Conservation (phyloP, 345 rosid species). For the Sisymbrium altissimum region DNA sequence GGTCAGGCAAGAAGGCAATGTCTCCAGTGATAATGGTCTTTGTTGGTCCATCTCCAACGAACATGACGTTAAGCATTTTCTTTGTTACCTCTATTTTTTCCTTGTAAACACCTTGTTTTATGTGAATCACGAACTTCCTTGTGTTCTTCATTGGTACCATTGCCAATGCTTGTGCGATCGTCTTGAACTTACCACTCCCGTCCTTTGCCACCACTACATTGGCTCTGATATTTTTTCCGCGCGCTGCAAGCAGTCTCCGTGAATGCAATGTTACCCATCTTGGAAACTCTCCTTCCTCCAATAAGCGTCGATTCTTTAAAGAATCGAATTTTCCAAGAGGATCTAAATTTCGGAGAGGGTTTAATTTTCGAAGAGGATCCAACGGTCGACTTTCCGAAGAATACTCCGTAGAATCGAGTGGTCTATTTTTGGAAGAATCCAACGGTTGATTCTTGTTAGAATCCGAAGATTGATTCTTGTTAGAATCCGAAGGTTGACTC, state of each 20-base stretch:
- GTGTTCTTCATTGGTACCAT: constrained; percentile 40
- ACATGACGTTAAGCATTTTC: constrained; percentile 42
- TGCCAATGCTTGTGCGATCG: constrained; percentile 54
- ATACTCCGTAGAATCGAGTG: neutral
- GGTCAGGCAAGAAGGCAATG: constrained; percentile 42
- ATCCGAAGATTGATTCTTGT: neutral
- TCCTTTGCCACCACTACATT: constrained; percentile 62
- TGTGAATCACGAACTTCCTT: constrained; percentile 50
- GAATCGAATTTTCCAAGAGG: neutral
- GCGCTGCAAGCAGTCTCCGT: constrained; percentile 30
- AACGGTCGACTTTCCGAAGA: constrained; percentile 1
- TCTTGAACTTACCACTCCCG: constrained; percentile 57
- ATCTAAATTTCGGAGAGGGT: neutral
- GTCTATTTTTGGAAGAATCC: neutral
- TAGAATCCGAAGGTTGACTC: neutral
- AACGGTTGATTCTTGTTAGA: neutral
- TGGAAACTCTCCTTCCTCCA: constrained; percentile 11
- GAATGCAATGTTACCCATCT: constrained; percentile 7
- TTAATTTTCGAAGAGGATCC: constrained; percentile 13
- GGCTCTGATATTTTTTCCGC: constrained; percentile 25
- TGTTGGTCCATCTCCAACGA: constrained; percentile 76
- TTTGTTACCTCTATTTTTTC: constrained; percentile 45
- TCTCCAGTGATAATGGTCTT: constrained; percentile 63
- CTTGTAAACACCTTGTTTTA: constrained; percentile 63
- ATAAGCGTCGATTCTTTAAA: neutral